Evolutionary conservation across 2,329 filamentous ascomycete genomes (phyloP).

Genomic region (Domatiomyces globalis): DNA sequence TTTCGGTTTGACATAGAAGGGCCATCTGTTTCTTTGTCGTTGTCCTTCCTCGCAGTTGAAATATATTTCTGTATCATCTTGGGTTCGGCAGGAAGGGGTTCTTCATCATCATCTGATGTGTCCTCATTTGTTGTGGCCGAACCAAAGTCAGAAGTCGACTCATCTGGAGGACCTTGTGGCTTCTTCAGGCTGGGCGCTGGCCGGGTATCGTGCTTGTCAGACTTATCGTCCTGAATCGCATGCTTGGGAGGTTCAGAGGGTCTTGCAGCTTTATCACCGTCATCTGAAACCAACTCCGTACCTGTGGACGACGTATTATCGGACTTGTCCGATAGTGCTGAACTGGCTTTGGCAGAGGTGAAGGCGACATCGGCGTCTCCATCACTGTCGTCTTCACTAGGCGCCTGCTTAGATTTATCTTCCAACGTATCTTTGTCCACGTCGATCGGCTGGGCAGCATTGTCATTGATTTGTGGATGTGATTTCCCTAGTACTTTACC

Average conservation of each 20-base stretch:
- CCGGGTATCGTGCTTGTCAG: neutral
- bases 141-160: neutral
- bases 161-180: too few relatives aligned
- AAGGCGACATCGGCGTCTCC: neutral
- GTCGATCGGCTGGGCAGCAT: slow-evolving; percentile 6
- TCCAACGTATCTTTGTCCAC: too few relatives aligned
- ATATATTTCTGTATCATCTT: neutral
- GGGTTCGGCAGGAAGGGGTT: neutral
- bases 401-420: slow-evolving; percentile 4
- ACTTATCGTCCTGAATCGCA: neutral
- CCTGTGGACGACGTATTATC: neutral
- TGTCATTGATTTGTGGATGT: slow-evolving; percentile 2
- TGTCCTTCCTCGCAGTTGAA: neutral
- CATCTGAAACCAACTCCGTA: neutral
- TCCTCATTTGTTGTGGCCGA: neutral
- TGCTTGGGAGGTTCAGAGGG: neutral
- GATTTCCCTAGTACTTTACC: neutral
- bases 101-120: neutral
- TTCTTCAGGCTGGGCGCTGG: neutral
- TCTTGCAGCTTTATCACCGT: neutral
- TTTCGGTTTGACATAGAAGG: neutral
- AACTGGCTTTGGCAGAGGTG: neutral
- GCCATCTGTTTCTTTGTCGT: neutral
- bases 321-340: neutral
- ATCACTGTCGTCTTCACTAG: too few relatives aligned